Evolutionary conservation across 1,284 basidiomycete genomes (phyloP).

Genomic region (Leccinum angustisporum): DNA sequence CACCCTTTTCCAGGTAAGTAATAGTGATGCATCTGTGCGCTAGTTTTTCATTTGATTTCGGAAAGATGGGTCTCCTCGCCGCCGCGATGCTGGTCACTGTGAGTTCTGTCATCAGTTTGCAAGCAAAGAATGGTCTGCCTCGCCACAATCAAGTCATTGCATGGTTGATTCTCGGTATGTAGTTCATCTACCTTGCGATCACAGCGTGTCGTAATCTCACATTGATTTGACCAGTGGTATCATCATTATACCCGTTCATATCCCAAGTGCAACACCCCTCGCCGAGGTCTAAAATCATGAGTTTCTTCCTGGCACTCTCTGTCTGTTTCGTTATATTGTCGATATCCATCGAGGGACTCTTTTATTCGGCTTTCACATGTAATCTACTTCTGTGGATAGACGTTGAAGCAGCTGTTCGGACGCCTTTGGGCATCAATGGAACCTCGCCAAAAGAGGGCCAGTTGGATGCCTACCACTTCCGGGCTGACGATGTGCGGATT

Average conservation of each 20-base stretch:
- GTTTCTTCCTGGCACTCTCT: constrained; percentile 71
- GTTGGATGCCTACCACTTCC: constrained; percentile 44
- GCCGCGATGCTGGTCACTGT: constrained; percentile 52
- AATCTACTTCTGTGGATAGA: constrained; percentile 72
- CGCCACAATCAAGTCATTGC: constrained; percentile 58
- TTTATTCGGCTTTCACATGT: constrained; percentile 69
- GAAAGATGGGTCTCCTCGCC: constrained; percentile 43
- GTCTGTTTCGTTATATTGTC: constrained; percentile 82
- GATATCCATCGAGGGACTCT: constrained; percentile 81
- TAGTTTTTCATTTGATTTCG: background rate
- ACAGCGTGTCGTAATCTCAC: background rate
- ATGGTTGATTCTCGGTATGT: constrained; percentile 68
- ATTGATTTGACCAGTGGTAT: constrained; percentile 43
- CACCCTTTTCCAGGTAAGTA: constrained; percentile 41
- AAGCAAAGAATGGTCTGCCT: constrained; percentile 70
- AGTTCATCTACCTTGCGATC: background rate
- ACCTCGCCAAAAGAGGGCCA: constrained; percentile 4
- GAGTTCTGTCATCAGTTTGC: constrained; percentile 59
- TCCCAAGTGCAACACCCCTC: constrained; percentile 35
- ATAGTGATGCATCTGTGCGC: too few species aligned
- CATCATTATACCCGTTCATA: constrained; percentile 53
- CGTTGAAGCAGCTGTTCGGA: constrained; percentile 54
- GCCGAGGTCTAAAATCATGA: constrained; percentile 51
- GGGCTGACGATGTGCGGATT: constrained; percentile 66
- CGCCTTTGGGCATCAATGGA: constrained; percentile 3